A percentile compares a stretch with the other conserved stretches of the same genome.
phyloP scores from a whole-genome alignment of 352 stramenopile species.

The Pythium pectinolyticum region DNA sequence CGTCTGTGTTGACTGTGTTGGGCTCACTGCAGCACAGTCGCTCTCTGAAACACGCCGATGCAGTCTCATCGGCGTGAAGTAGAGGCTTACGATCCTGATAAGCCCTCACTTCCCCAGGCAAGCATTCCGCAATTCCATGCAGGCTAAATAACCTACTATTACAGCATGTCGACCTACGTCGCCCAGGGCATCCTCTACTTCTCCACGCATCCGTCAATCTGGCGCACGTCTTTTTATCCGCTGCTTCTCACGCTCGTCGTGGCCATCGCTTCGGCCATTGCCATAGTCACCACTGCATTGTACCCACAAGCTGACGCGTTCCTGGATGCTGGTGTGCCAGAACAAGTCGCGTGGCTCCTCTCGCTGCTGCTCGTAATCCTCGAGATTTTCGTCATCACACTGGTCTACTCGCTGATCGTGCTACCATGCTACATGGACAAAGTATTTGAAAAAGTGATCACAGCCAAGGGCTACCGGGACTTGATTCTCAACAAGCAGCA shows the following conservation, averaged over 20 bases:
- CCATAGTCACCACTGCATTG: slow-evolving; percentile 45
- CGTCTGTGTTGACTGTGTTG: no score
- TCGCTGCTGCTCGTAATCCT: slow-evolving; percentile 60
- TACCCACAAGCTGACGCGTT: slow-evolving; percentile 51
- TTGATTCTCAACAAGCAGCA: slow-evolving; percentile 48
- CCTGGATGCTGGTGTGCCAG: slow-evolving; percentile 35
- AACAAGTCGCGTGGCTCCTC: slow-evolving; percentile 56
- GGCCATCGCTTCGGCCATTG: slow-evolving; percentile 40
- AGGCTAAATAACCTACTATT: no score
- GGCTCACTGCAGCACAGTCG: no score
- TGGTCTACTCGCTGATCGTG: slow-evolving; percentile 64
- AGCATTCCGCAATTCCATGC: no score
- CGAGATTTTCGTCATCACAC: slow-evolving; percentile 70
- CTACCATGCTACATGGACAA: slow-evolving; percentile 61
- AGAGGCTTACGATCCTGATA: no score
- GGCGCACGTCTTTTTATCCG: slow-evolving; percentile 51
- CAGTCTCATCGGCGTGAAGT: no score
- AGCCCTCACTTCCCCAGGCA: no score
- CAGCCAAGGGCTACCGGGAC: slow-evolving; percentile 42
- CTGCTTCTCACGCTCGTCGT: slow-evolving; percentile 61
- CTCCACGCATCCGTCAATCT: slow-evolving; percentile 55
- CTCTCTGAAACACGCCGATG: no score
- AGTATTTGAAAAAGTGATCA: slow-evolving; percentile 64
- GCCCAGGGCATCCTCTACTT: slow-evolving; percentile 60
- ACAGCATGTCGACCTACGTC: slow-evolving; percentile 56